These are phyloP conservation scores for Tetraselmis chui DNA, from an alignment of 139 green algal genomes.

Conservation along the genomic window DNA sequence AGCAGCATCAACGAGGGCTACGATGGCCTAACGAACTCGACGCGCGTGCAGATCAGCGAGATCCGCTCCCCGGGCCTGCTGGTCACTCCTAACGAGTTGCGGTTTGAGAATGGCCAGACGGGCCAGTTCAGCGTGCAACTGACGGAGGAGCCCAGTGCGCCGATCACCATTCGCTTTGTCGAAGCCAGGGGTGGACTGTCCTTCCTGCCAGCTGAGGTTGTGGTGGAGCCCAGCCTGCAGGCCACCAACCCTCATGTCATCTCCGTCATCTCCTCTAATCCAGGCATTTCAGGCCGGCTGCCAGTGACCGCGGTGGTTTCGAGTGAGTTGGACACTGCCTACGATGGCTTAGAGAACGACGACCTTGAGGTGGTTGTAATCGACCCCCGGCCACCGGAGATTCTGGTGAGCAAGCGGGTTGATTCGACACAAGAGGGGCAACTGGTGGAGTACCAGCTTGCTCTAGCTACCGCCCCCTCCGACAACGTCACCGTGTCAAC, in stretches of 20 bases:
- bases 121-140: neutral
- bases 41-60: neutral
- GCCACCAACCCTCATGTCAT: neutral
- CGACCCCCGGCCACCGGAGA: neutral
- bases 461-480: neutral
- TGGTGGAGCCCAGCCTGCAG: neutral
- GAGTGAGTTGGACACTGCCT: neutral
- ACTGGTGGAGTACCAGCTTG: neutral
- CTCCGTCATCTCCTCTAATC: neutral
- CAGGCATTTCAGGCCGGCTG: neutral
- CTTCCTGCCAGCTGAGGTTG: neutral
- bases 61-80: neutral
- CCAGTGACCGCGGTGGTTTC: neutral
- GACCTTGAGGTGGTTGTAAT: neutral
- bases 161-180: neutral
- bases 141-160: neutral
- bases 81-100: neutral
- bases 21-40: neutral
- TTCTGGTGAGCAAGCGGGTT: neutral
- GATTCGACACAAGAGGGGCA: neutral
- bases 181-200: neutral
- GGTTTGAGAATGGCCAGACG: neutral
- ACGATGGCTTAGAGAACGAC: neutral
- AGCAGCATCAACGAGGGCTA: neutral
- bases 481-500: neutral